These are phyloP conservation scores for Pyrrhoderma lamaoense DNA, from an alignment of 1,284 basidiomycete genomes.

Conservation along the genomic window DNA sequence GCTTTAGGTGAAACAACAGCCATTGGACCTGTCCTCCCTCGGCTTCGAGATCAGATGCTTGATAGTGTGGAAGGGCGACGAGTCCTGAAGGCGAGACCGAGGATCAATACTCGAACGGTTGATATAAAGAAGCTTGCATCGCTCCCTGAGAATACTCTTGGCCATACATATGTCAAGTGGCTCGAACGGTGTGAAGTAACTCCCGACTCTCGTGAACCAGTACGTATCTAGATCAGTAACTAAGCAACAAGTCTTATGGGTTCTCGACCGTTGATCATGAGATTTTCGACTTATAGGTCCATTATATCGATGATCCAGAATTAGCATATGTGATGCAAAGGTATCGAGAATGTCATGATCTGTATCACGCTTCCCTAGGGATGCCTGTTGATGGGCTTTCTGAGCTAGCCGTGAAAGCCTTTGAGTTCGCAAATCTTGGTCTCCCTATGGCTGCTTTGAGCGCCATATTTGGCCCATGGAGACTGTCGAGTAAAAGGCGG, in stretches of 20 bases:
- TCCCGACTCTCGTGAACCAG: constrained; percentile 90
- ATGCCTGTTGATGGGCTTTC: constrained; percentile 87
- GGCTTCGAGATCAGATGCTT: constrained; percentile 76
- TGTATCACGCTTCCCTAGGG: constrained; percentile 86
- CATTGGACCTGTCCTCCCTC: constrained; percentile 64
- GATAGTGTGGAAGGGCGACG: constrained; percentile 72
- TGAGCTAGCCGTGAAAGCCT: constrained; percentile 94
- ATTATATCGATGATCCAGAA: constrained; percentile 89
- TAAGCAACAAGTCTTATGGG: background rate
- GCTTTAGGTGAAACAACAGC: constrained; percentile 88
- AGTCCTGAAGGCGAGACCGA: constrained; percentile 79
- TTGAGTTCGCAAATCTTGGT: constrained; percentile 90
- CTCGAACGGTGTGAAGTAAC: constrained; percentile 85
- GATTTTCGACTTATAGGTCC: constrained; percentile 50
- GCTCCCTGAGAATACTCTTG: constrained; percentile 79
- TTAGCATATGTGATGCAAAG: constrained; percentile 97
- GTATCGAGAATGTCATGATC: constrained; percentile 96
- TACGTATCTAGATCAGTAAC: constrained; percentile 32
- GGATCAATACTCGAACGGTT: constrained; percentile 73
- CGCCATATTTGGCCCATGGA: constrained; percentile 67
- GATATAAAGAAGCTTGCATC: constrained; percentile 61
- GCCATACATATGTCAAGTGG: constrained; percentile 87
- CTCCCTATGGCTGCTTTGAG: constrained; percentile 86
- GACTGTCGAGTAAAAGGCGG: constrained; percentile 50
- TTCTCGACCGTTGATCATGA: constrained; percentile 13